A percentile compares a stretch with the other conserved stretches of the same genome.
Conservation (phyloP, 805 yeast species). For the Saturnispora hagleri region DNA sequence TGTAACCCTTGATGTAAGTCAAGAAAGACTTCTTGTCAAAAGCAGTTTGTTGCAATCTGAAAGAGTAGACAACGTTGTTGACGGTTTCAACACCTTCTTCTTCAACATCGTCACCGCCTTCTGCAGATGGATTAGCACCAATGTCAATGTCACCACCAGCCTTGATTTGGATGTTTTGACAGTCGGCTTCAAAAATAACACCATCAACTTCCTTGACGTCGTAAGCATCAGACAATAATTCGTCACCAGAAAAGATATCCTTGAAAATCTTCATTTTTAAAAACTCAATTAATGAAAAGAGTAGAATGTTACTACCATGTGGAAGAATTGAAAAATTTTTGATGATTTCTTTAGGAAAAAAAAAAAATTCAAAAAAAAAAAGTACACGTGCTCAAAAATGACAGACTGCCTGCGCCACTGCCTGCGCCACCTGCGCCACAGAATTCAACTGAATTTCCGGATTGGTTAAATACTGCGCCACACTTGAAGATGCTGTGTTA, state of each 20-base stretch:
- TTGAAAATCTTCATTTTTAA: conserved; percentile 34
- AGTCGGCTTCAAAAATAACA: conserved; percentile 94
- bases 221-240: conserved; percentile 95
- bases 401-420: conserved; percentile 10
- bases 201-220: conserved; percentile 79
- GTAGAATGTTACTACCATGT: neutral
- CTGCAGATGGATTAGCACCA: conserved; percentile 99
- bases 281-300: neutral
- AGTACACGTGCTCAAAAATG: neutral
- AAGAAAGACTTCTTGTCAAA: conserved; percentile 98
- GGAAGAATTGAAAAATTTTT: conserved; percentile 10
- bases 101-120: conserved; percentile 74
- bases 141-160: conserved; percentile 87
- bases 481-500: conserved; percentile 1
- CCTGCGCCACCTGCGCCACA: conserved; percentile 4
- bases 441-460: neutral
- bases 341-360: conserved; percentile 6
- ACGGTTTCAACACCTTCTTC: conserved; percentile 87
- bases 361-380: neutral
- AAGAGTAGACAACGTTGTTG: conserved; percentile 97
- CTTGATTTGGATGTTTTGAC: conserved; percentile 81
- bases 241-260: conserved; percentile 92
- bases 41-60: conserved; percentile 92
- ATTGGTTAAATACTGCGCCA: neutral
- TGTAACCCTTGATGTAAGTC: conserved; percentile 96